These are phyloP conservation scores for Colletotrichum tropicicola DNA, from an alignment of 2,329 filamentous ascomycete genomes.

Conservation along the genomic window DNA sequence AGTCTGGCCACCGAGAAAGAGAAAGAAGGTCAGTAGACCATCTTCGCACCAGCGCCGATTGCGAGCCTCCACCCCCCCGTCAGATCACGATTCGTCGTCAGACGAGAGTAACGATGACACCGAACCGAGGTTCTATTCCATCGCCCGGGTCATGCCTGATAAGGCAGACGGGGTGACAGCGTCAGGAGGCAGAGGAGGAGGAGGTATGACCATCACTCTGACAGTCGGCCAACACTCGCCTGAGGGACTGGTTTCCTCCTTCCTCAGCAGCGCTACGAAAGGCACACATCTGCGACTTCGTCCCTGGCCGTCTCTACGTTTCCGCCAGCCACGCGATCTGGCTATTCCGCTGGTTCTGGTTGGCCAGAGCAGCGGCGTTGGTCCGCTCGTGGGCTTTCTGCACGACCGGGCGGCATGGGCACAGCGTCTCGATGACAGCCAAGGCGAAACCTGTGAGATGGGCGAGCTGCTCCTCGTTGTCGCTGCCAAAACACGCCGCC, in stretches of 20 bases:
- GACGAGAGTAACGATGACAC: not conserved
- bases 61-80: not conserved
- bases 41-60: not conserved
- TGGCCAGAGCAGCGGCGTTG: slow-evolving; percentile 10
- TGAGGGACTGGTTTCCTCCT: slow-evolving; percentile 17
- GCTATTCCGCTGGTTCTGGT: slow-evolving; percentile 11
- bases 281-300: slow-evolving; percentile 17
- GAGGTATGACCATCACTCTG: slow-evolving; percentile 15
- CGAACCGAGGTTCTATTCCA: slow-evolving; percentile 25
- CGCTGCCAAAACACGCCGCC: slow-evolving; percentile 13
- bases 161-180: not conserved
- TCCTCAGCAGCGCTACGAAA: not conserved
- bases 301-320: slow-evolving; percentile 14
- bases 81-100: slow-evolving; percentile 1
- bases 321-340: slow-evolving; percentile 19
- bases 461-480: slow-evolving; percentile 16
- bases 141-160: slow-evolving; percentile 7
- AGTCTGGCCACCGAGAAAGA: slow-evolving; percentile 19
- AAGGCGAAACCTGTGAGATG: not conserved
- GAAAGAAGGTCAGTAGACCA: not conserved
- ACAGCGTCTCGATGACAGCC: not conserved
- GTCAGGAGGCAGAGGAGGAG: not conserved
- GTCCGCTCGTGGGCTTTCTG: slow-evolving; percentile 19
- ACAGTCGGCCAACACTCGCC: slow-evolving; percentile 22
- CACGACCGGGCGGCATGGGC: slow-evolving; percentile 9